Conservation (phyloP, 2,329 filamentous ascomycete genomes). For the Penicillium sp. region DNA sequence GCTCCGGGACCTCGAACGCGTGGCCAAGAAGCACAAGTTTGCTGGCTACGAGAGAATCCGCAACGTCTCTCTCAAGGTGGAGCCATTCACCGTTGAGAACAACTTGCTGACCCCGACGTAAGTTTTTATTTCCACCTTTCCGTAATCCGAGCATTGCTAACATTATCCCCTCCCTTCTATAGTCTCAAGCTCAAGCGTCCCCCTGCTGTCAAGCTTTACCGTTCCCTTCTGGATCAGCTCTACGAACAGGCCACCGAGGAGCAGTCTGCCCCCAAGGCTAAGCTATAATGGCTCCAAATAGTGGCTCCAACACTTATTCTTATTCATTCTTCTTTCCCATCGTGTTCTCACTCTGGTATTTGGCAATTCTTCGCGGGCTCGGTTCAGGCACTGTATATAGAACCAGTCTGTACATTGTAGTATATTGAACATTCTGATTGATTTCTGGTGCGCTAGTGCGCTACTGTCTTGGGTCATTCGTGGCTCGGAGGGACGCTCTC, state of each 20-base stretch:
- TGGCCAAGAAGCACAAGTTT: slow-evolving; percentile 76
- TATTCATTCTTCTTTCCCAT: not conserved
- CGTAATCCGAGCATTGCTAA: slow-evolving; percentile 13
- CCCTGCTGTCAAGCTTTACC: slow-evolving; percentile 55
- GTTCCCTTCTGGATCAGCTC: slow-evolving; percentile 50
- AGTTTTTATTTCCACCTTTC: slow-evolving; percentile 33
- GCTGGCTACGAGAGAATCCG: slow-evolving; percentile 80
- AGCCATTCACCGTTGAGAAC: slow-evolving; percentile 90
- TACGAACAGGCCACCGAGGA: slow-evolving; percentile 49
- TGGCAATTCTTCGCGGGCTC: slow-evolving; percentile 1
- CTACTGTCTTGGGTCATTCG: too few relatives aligned
- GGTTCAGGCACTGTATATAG: slow-evolving; percentile 8
- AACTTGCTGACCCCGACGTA: slow-evolving; percentile 55
- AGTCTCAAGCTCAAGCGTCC: slow-evolving; percentile 66
- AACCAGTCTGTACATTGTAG: slow-evolving; percentile 9
- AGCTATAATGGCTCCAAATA: slow-evolving; percentile 24
- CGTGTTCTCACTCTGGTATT: not conserved
- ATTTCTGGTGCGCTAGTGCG: not conserved
- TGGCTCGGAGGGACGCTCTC: not conserved
- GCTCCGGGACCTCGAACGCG: slow-evolving; percentile 65
- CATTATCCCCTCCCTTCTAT: not conserved
- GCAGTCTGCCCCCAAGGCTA: slow-evolving; percentile 33
- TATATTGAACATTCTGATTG: slow-evolving; percentile 6
- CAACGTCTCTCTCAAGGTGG: slow-evolving; percentile 64
- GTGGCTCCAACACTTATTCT: not conserved